Conservation (phyloP, 208 protist genomes). For the Vickermania ingenoplastis region DNA sequence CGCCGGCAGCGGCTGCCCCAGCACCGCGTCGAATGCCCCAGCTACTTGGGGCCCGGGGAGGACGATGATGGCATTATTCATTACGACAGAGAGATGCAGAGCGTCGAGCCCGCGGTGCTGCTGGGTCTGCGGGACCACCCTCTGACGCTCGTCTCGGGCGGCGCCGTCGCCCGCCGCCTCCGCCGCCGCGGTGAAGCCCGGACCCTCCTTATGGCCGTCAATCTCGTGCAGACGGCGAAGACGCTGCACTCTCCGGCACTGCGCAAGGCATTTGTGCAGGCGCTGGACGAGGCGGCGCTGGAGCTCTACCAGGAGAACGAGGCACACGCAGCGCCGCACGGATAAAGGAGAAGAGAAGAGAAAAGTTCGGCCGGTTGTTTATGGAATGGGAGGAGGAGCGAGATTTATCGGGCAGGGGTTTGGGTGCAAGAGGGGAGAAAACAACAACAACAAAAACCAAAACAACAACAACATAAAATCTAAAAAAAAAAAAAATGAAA, state of each 20-base stretch:
- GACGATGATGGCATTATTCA: background rate
- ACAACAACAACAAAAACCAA: too few relatives aligned
- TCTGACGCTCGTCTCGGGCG: slow-evolving; percentile 59
- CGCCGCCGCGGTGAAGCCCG: slow-evolving; percentile 32
- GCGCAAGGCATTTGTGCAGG: background rate
- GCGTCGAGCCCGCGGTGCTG: slow-evolving; percentile 40
- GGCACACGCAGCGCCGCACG: too few relatives aligned
- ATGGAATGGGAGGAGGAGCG: too few relatives aligned
- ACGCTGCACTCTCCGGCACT: slow-evolving; percentile 9
- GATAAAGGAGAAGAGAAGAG: too few relatives aligned
- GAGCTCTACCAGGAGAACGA: background rate
- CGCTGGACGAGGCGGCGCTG: background rate
- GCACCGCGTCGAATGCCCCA: background rate
- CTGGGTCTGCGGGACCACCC: slow-evolving; percentile 72
- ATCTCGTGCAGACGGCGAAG: slow-evolving; percentile 37
- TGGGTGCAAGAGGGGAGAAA: too few relatives aligned
- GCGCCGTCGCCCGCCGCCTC: slow-evolving; percentile 38
- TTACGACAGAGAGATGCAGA: slow-evolving; percentile 13
- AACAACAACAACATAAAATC: slow-evolving; percentile 10
- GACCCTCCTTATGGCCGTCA: slow-evolving; percentile 58
- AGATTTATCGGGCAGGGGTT: too few relatives aligned
- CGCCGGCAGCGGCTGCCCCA: background rate
- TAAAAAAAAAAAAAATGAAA: slow-evolving; percentile 5
- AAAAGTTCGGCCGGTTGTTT: too few relatives aligned
- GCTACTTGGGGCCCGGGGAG: background rate